Conservation (phyloP, 2,329 filamentous ascomycete genomes). For the Fusarium sp. region DNA sequence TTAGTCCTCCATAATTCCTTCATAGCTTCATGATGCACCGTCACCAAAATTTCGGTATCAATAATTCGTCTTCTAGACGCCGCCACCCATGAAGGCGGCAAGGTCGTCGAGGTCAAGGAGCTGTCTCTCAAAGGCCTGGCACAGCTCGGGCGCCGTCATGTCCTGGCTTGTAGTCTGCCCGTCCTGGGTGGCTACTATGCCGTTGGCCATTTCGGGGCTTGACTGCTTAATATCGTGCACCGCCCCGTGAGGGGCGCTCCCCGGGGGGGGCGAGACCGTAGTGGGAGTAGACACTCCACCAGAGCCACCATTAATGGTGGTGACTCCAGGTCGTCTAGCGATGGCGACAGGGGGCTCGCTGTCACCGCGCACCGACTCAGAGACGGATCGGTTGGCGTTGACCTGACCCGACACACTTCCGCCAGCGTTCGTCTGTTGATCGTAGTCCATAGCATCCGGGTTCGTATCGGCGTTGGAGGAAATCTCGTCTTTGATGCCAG, state of each 20-base stretch:
- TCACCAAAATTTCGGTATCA: neutral
- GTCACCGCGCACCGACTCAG: constrained; percentile 58
- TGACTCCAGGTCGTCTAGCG: constrained; percentile 64
- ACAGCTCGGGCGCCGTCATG: constrained; percentile 70
- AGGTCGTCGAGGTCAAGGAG: constrained; percentile 71
- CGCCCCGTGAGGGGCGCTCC: constrained; percentile 36
- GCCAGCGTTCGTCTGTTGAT: constrained; percentile 53
- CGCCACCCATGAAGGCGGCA: constrained; percentile 72
- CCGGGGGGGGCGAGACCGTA: constrained; percentile 58
- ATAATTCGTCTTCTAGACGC: constrained; percentile 55
- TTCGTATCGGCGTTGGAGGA: constrained; percentile 67
- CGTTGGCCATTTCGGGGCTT: constrained; percentile 50
- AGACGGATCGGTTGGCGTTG: constrained; percentile 51
- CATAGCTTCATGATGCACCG: constrained; percentile 12
- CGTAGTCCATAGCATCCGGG: constrained; percentile 69
- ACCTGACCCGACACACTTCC: constrained; percentile 44
- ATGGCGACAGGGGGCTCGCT: constrained; percentile 65
- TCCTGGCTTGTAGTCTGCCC: constrained; percentile 57
- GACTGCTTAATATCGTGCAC: constrained; percentile 53
- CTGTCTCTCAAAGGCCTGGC: constrained; percentile 69
- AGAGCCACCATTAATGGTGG: constrained; percentile 70
- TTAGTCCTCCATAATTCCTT: constrained; percentile 10
- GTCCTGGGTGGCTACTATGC: constrained; percentile 47
- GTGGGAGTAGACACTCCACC: constrained; percentile 61
- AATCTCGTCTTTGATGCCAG: constrained; percentile 64